A percentile compares a stretch with the other conserved stretches of the same genome.
phyloP scores from a whole-genome alignment of 1,139 yeast genomes.

The Nakaseomyces glabratus region DNA sequence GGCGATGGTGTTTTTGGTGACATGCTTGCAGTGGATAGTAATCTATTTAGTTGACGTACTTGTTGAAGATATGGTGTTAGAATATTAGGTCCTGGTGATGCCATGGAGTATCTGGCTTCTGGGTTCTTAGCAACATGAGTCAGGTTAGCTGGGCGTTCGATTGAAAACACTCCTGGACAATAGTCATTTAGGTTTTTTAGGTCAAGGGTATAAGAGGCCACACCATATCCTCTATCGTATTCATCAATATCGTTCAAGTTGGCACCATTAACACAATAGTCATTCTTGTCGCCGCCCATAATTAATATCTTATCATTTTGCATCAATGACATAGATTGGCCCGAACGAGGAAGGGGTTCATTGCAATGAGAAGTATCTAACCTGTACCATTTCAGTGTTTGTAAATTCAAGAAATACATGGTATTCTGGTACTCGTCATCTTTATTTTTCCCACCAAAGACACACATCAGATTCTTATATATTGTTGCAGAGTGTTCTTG shows the following conservation, averaged over 20 bases:
- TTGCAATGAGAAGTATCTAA: conserved; percentile 41
- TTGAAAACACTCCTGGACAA: conserved; percentile 7
- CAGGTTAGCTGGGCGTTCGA: not conserved
- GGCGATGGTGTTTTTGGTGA: too few species aligned
- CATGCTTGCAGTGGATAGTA: not conserved
- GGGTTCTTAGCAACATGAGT: not conserved
- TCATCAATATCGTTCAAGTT: not conserved
- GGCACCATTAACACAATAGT: conserved; percentile 27
- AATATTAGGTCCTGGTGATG: conserved; percentile 3
- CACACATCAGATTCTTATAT: conserved; percentile 65
- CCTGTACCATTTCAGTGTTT: conserved; percentile 60
- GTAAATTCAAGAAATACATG: conserved; percentile 61
- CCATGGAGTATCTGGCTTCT: not conserved
- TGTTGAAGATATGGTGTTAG: conserved; percentile 4
- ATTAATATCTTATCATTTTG: conserved; percentile 54
- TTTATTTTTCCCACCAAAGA: conserved; percentile 78
- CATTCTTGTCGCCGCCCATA: conserved; percentile 81
- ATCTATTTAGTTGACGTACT: conserved; percentile 6
- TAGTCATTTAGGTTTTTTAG: conserved; percentile 3
- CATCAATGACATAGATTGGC: conserved; percentile 76
- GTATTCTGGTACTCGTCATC: conserved; percentile 60
- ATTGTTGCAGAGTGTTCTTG: conserved; percentile 82
- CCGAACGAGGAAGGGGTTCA: conserved; percentile 71
- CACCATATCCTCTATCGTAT: conserved; percentile 6
- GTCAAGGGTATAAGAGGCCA: conserved; percentile 5